Evolutionary conservation across 352 stramenopile species (phyloP).

Genomic region (Phytophthora podocarpi): DNA sequence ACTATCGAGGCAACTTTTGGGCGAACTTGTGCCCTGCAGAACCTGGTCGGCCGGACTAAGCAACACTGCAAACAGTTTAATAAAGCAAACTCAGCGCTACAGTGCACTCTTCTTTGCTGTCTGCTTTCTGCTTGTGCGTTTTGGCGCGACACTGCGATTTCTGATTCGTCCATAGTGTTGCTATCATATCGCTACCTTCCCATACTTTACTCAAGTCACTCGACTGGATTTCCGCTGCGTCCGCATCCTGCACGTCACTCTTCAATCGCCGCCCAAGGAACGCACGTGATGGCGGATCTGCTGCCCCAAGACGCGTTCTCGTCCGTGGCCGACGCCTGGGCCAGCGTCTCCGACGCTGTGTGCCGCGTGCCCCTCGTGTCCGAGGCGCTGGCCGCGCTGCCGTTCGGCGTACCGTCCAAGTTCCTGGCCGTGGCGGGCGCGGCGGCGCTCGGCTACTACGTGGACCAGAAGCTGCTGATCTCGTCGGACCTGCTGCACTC

Average conservation of each 20-base stretch:
- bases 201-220: slow-evolving; percentile 5
- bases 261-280: slow-evolving; percentile 15
- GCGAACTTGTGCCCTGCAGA: too few species aligned
- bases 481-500: slow-evolving; percentile 58
- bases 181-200: not conserved
- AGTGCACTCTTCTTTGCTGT: too few species aligned
- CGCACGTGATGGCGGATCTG: slow-evolving; percentile 15
- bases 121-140: too few species aligned
- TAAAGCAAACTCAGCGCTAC: too few species aligned
- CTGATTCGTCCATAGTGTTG: too few species aligned
- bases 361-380: slow-evolving; percentile 12
- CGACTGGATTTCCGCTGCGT: not conserved
- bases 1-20: too few species aligned
- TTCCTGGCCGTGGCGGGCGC: slow-evolving; percentile 49
- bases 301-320: slow-evolving; percentile 10
- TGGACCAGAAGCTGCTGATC: slow-evolving; percentile 66
- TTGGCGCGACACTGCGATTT: too few species aligned
- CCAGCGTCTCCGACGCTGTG: slow-evolving; percentile 14
- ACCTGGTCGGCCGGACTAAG: slow-evolving; percentile 9
- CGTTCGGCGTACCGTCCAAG: slow-evolving; percentile 39
- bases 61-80: too few species aligned
- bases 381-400: slow-evolving; percentile 28
- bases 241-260: slow-evolving; percentile 1
- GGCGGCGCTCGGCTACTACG: slow-evolving; percentile 47
- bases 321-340: slow-evolving; percentile 15